These are phyloP conservation scores for Pilatotrama ljubarskyi DNA, from an alignment of 768 basidiomycete genomes.

Conservation along the genomic window DNA sequence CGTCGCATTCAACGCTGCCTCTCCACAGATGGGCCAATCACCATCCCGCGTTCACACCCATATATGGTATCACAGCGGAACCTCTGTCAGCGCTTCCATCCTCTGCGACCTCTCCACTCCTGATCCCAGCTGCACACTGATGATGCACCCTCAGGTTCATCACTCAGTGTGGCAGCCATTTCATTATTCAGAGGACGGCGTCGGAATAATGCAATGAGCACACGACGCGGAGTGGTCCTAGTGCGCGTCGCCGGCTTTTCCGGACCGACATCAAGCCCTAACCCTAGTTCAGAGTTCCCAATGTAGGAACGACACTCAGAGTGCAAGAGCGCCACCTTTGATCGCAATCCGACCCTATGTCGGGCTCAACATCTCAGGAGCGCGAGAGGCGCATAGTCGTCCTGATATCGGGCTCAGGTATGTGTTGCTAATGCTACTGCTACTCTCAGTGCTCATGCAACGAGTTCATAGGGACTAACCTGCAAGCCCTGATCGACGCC, in stretches of 20 bases:
- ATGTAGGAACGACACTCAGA: neutral
- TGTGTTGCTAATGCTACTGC: neutral
- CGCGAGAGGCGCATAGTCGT: conserved; percentile 45
- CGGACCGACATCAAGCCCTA: neutral
- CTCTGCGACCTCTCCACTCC: neutral
- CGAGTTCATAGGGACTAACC: conserved; percentile 73
- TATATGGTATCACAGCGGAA: neutral
- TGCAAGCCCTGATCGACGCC: conserved; percentile 95
- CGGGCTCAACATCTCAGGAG: neutral
- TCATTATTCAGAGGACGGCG: neutral
- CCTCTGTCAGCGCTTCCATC: neutral
- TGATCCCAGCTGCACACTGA: neutral
- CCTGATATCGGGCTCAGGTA: conserved; percentile 69
- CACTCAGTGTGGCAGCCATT: neutral
- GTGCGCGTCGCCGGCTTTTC: neutral
- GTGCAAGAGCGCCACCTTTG: neutral
- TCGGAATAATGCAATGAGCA: neutral
- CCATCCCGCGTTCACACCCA: neutral
- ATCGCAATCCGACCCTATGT: conserved; percentile 10
- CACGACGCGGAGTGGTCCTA: too few species aligned
- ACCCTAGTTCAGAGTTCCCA: neutral
- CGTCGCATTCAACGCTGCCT: conserved; percentile 1
- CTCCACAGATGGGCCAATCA: neutral
- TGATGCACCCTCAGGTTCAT: neutral
- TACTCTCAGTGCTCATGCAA: neutral